phyloP scores from a whole-genome alignment of 106 monocot species.

The Phalaenopsis aphrodite region DNA sequence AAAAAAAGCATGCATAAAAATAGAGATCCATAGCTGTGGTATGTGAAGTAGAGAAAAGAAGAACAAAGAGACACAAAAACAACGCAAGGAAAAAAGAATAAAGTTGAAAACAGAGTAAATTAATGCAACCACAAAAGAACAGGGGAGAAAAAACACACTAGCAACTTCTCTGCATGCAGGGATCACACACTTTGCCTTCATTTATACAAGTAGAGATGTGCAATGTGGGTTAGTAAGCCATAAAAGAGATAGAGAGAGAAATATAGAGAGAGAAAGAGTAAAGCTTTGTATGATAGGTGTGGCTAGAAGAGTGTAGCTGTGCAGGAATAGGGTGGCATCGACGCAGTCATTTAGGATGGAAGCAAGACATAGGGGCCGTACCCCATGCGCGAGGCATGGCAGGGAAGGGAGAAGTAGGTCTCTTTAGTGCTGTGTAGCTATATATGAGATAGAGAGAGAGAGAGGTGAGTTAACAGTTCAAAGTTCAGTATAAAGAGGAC shows the following conservation, averaged over 20 bases:
- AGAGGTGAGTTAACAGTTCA: background rate
- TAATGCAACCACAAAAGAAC: background rate
- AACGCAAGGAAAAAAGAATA: background rate
- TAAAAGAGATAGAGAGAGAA: background rate
- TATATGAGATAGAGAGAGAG: background rate
- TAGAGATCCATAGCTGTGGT: background rate
- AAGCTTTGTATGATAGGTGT: background rate
- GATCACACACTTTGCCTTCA: background rate
- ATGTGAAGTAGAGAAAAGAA: background rate
- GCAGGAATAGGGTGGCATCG: constrained; percentile 10
- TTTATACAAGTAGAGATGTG: background rate
- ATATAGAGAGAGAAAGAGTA: background rate
- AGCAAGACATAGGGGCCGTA: constrained; percentile 9
- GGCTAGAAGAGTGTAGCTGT: constrained; percentile 2
- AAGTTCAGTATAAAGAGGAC: background rate
- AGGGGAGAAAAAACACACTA: no score
- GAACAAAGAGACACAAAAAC: background rate
- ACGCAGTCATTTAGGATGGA: background rate
- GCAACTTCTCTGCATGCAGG: background rate
- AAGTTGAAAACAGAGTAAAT: background rate
- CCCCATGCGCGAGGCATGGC: background rate
- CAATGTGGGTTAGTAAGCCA: background rate
- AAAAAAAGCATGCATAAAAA: background rate
- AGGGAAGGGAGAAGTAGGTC: background rate
- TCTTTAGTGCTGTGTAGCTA: background rate